phyloP scores from a whole-genome alignment of 2,329 filamentous ascomycete genomes.

The Kalmusia sp. region DNA sequence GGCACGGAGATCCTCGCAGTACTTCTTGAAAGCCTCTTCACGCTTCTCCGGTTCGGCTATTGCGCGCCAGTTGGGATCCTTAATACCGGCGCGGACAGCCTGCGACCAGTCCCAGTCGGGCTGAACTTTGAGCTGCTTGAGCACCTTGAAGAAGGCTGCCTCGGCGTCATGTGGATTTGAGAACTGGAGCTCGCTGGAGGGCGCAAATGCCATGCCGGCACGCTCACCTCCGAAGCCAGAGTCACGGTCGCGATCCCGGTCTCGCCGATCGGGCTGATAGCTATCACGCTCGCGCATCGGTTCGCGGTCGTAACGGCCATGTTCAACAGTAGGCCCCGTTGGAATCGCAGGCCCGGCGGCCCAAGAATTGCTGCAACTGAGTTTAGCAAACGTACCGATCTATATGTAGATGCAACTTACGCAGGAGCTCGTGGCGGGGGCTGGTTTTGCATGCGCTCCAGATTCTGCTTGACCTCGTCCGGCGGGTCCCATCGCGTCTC shows the following conservation, averaged over 20 bases:
- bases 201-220: constrained; percentile 46
- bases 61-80: constrained; percentile 90
- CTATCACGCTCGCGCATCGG: constrained; percentile 17
- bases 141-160: constrained; percentile 87
- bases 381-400: not conserved
- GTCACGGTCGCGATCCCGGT: constrained; percentile 53
- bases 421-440: constrained; percentile 53
- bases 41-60: constrained; percentile 92
- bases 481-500: constrained; percentile 96
- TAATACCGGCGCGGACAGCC: constrained; percentile 82
- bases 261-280: constrained; percentile 35
- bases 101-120: constrained; percentile 94
- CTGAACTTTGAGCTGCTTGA: constrained; percentile 84
- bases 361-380: constrained; percentile 56
- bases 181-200: constrained; percentile 60
- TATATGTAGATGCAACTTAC: constrained; percentile 45
- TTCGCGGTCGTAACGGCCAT: constrained; percentile 37
- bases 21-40: constrained; percentile 92
- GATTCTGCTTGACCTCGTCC: constrained; percentile 72
- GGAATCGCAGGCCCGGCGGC: constrained; percentile 61
- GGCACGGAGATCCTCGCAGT: constrained; percentile 84
- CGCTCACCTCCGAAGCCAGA: constrained; percentile 51
- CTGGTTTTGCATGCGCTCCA: constrained; percentile 70
- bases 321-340: constrained; percentile 49
- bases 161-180: constrained; percentile 81